Evolutionary conservation across 2,329 filamentous ascomycete genomes (phyloP).

Genomic region (Alternaria longipes): DNA sequence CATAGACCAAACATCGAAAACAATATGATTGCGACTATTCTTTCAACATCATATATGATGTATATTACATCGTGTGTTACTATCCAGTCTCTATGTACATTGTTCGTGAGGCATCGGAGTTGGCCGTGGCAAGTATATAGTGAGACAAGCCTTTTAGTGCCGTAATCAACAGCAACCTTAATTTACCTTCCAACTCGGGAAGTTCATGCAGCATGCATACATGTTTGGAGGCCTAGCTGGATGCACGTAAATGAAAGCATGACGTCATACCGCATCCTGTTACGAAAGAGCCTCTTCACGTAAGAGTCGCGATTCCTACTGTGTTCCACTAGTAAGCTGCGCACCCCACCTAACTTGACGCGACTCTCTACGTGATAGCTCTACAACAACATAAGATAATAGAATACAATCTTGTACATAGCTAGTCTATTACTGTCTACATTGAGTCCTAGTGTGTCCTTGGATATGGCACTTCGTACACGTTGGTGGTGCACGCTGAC

Average conservation of each 20-base stretch:
- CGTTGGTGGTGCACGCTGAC: too few relatives aligned
- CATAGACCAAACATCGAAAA: conserved; percentile 12
- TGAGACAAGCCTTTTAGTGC: conserved; percentile 50
- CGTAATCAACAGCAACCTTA: conserved; percentile 42
- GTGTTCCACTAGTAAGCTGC: too few relatives aligned
- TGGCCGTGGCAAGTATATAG: background rate
- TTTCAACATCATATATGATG: background rate
- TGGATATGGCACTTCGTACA: too few relatives aligned
- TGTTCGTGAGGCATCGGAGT: background rate
- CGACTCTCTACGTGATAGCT: too few relatives aligned
- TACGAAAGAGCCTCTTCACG: background rate
- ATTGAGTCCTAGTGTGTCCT: too few relatives aligned
- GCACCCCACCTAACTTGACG: too few relatives aligned
- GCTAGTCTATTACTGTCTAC: too few relatives aligned
- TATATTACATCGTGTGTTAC: background rate
- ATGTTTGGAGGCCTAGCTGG: background rate
- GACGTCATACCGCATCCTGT: background rate
- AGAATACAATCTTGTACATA: too few relatives aligned
- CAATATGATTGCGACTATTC: conserved; percentile 13
- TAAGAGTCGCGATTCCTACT: background rate
- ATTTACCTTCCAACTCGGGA: conserved; percentile 30
- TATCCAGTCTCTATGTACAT: background rate
- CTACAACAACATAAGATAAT: too few relatives aligned
- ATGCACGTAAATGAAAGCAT: background rate
- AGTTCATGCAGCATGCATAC: background rate